Evolutionary conservation across 805 yeast species (phyloP).

Genomic region (Sugiyamaella lignohabitans): DNA sequence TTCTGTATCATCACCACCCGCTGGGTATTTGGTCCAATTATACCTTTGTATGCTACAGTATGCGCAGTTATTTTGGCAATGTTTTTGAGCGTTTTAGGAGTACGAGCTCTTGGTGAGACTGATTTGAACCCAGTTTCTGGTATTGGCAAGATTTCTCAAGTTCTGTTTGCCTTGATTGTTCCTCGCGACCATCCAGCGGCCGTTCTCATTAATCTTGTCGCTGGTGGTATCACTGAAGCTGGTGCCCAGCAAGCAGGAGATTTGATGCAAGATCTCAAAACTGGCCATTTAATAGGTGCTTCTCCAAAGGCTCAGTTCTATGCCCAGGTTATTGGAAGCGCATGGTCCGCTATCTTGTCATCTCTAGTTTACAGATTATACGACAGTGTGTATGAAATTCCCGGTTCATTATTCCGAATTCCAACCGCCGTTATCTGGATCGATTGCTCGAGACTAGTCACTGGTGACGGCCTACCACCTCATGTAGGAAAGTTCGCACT

Average conservation of each 20-base stretch:
- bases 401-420: slow-evolving; percentile 71
- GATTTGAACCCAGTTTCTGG: slow-evolving; percentile 96
- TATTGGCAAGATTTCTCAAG: slow-evolving; percentile 87
- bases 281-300: slow-evolving; percentile 88
- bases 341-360: slow-evolving; percentile 75
- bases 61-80: slow-evolving; percentile 71
- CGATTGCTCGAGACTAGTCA: slow-evolving; percentile 87
- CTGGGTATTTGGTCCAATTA: slow-evolving; percentile 58
- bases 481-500: slow-evolving; percentile 61
- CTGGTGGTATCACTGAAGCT: slow-evolving; percentile 97
- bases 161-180: slow-evolving; percentile 74
- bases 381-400: slow-evolving; percentile 76
- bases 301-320: slow-evolving; percentile 86
- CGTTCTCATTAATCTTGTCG: slow-evolving; percentile 76
- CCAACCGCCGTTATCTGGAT: slow-evolving; percentile 98
- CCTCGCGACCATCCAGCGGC: slow-evolving; percentile 73
- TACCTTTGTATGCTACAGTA: slow-evolving; percentile 65
- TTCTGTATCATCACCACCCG: slow-evolving; percentile 62
- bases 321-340: slow-evolving; percentile 84
- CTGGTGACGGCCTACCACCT: slow-evolving; percentile 86
- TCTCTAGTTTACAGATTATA: slow-evolving; percentile 78
- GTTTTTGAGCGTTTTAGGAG: slow-evolving; percentile 76
- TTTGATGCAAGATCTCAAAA: slow-evolving; percentile 92
- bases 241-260: slow-evolving; percentile 99
- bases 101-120: slow-evolving; percentile 93